A percentile compares a stretch with the other conserved stretches of the same genome.
phyloP scores from a whole-genome alignment of 164 flowering plant species.

The Echeveria elegans region DNA sequence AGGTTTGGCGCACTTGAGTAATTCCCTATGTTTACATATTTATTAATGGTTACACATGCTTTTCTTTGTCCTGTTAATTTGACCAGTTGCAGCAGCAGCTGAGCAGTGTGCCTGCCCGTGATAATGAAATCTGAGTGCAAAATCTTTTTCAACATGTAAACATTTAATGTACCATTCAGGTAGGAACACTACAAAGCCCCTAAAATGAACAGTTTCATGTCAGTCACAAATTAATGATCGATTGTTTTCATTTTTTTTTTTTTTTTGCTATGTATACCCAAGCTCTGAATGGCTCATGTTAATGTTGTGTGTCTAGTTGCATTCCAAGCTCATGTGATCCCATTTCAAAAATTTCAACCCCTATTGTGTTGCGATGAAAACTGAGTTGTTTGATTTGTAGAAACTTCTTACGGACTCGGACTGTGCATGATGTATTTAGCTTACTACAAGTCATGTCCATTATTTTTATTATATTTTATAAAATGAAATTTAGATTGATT shows the following conservation, averaged over 20 bases:
- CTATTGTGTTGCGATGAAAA: not conserved
- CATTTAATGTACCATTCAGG: not conserved
- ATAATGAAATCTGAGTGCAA: not conserved
- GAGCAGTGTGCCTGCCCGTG: not conserved
- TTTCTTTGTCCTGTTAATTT: not conserved
- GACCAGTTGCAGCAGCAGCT: constrained; percentile 7
- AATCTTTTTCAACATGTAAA: not conserved
- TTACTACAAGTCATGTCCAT: too few relatives aligned
- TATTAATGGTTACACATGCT: not conserved
- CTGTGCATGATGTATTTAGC: not conserved
- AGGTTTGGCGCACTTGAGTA: too few relatives aligned
- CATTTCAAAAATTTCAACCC: not conserved
- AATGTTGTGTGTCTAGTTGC: not conserved
- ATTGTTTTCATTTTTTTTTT: too few relatives aligned
- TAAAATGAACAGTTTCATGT: too few relatives aligned
- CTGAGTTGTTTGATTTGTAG: not conserved
- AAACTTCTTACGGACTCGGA: too few relatives aligned
- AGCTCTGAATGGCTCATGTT: too few relatives aligned
- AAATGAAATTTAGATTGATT: too few relatives aligned
- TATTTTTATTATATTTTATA: too few relatives aligned
- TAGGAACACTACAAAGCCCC: not conserved
- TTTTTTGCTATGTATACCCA: too few relatives aligned
- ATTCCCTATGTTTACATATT: not conserved
- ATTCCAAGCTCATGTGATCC: not conserved
- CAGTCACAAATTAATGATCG: too few relatives aligned